Conservation (phyloP, 2,329 filamentous ascomycete species). For the Penicillium sp. region DNA sequence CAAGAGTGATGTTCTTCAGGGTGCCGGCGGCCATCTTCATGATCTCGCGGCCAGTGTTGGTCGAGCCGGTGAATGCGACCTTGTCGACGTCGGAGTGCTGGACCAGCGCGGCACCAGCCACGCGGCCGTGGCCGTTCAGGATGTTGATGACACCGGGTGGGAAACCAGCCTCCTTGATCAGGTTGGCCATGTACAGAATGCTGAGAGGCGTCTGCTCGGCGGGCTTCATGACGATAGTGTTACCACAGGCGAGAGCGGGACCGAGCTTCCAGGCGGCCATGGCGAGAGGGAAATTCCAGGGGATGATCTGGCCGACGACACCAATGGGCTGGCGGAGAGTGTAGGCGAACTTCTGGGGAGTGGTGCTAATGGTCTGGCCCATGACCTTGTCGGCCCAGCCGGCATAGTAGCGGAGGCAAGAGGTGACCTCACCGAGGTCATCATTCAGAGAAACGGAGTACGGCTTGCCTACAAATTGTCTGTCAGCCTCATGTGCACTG, state of each 20-base stretch:
- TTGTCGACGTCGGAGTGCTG: constrained; percentile 21
- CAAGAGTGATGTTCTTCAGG: constrained; percentile 49
- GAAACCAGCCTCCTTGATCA: constrained; percentile 26
- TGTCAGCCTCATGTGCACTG: background rate
- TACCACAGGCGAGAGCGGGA: constrained; percentile 25
- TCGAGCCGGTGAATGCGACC: constrained; percentile 25
- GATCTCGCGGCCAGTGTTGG: constrained; percentile 24
- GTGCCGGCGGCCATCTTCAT: constrained; percentile 28
- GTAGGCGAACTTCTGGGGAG: constrained; percentile 73
- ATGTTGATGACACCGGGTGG: constrained; percentile 25
- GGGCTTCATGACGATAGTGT: constrained; percentile 25
- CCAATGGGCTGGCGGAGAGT: constrained; percentile 74
- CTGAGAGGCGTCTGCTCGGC: constrained; percentile 26
- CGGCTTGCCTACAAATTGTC: constrained; percentile 36
- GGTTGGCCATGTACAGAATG: constrained; percentile 20
- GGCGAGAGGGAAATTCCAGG: constrained; percentile 71
- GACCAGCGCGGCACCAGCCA: constrained; percentile 24
- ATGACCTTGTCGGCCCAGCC: constrained; percentile 91
- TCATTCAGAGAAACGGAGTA: constrained; percentile 54
- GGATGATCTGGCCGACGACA: constrained; percentile 84
- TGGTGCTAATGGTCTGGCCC: constrained; percentile 68
- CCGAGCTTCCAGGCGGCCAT: constrained; percentile 28
- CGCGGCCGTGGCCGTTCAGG: constrained; percentile 24
- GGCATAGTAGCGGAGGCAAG: constrained; percentile 78
- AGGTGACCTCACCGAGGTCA: constrained; percentile 67